Base-by-base conservation (phyloP, 176 grass and related monocot species). In the Aegilops tauschii region DNA sequence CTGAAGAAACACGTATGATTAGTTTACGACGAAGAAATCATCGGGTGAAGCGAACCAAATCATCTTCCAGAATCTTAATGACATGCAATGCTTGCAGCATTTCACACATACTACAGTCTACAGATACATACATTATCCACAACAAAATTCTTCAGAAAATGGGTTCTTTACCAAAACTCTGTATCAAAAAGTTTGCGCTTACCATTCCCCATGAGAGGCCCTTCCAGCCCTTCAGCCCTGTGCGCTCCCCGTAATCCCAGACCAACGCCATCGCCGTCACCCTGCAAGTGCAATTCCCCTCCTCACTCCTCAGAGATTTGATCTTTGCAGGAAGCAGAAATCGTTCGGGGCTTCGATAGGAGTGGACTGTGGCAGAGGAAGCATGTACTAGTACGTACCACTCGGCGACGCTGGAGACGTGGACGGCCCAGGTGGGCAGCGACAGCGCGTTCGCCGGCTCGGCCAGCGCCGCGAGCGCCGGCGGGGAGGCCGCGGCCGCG, bases 191-290 rank as follows among this genome's bases (percentile, higher is more conserved):
- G 78, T 78, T 89, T 27, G 17, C 35, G 64, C 92, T 90, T 18
- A 96, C 97, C 97, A 98, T 98, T n/a, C 97, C 97, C 92, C 90
- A 98, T 20, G 94, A 89, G 27, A 96, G 97, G 29, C 92, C 97
- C 71, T 96, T 98, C 94, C 97, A 98, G 6, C 88, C 82, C 62
- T 47, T 93, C 14, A 95, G 21, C 40, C 93, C 92, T 45, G 93
- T 96, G 56, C 87, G 94, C 86, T 98, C 88, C 9, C 92, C 92
- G 70, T 98, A 98, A 30, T 96, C 86, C 93, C 96, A 98, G 12
- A 96, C 92, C 79, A 96, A 89, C 80, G 63, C 87, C 93, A 98
- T 98, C 77, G 96, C 96, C 65, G 92, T 86, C 31, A 96, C 83
- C 96, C 96, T 98, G 89, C 73, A 83, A 76, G 32, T 11, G 16